Percentiles rank a stretch among this genome's conserved stretches.
Conservation (phyloP, 192 early-diverging fungal species). For the Coemansia sp. region DNA sequence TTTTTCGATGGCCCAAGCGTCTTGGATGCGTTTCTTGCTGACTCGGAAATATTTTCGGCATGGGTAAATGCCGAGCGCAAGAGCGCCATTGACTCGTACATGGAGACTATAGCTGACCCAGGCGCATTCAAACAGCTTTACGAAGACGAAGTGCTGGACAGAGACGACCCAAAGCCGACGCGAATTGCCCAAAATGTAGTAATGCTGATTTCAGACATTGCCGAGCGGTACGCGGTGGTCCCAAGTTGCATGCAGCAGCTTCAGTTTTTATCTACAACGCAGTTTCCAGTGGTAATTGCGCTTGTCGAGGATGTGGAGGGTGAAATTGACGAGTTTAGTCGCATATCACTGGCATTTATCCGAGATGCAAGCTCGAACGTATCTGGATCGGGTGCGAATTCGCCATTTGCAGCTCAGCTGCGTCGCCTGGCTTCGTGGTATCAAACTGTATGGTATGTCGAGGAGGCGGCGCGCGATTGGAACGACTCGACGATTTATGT, state of each 20-base stretch:
- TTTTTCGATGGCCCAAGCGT: conserved; percentile 42
- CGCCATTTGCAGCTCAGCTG: conserved; percentile 32
- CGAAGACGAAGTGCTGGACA: conserved; percentile 50
- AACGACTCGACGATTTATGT: conserved; percentile 41
- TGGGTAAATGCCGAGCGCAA: conserved; percentile 72
- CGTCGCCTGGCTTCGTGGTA: conserved; percentile 41
- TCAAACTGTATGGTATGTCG: conserved; percentile 49
- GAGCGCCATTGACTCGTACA: conserved; percentile 61
- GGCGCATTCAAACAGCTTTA: conserved; percentile 65
- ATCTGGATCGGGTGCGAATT: conserved; percentile 1
- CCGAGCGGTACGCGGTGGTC: conserved; percentile 60
- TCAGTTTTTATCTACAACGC: conserved; percentile 61
- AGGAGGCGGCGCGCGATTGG: conserved; percentile 49
- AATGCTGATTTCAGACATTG: conserved; percentile 63
- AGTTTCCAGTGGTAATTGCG: conserved; percentile 60
- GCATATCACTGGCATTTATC: conserved; percentile 53
- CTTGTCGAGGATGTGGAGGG: conserved; percentile 55
- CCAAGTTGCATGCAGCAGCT: conserved; percentile 60
- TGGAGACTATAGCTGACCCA: conserved; percentile 60
- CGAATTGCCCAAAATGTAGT: conserved; percentile 62
- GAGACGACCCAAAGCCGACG: conserved; percentile 61
- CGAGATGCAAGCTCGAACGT: conserved; percentile 14
- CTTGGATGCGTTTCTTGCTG: conserved; percentile 58
- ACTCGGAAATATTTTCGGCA: conserved; percentile 59
- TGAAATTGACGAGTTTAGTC: conserved; percentile 52